These are phyloP conservation scores for Cercospora zeae-maydis DNA, from an alignment of 2,329 filamentous ascomycete species.

Conservation along the genomic window DNA sequence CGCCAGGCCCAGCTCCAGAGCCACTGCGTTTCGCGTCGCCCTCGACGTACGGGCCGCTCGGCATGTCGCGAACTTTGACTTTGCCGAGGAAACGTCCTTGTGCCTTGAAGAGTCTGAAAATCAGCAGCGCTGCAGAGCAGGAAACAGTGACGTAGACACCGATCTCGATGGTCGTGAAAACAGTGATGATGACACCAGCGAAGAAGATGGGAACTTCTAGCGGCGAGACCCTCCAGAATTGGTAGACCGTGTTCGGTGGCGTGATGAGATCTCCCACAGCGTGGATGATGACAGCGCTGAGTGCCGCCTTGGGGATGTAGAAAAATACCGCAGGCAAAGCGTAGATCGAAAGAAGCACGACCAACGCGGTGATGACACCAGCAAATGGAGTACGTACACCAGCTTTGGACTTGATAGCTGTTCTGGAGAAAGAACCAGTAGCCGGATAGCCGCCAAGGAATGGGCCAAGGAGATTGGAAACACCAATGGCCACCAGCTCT, in stretches of 20 bases:
- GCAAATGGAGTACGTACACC: conserved; percentile 89
- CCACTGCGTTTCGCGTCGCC: conserved; percentile 16
- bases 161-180: conserved; percentile 85
- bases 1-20: conserved; percentile 24
- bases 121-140: conserved; percentile 70
- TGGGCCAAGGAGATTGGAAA: conserved; percentile 83
- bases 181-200: conserved; percentile 80
- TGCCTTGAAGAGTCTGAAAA: conserved; percentile 80
- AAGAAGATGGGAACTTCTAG: conserved; percentile 92
- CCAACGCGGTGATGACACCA: conserved; percentile 78
- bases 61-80: conserved; percentile 78
- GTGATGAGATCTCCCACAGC: conserved; percentile 92
- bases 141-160: conserved; percentile 86
- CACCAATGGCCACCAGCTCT: conserved; percentile 89
- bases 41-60: neutral
- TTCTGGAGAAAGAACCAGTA: conserved; percentile 93
- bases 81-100: conserved; percentile 79
- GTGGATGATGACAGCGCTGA: conserved; percentile 90
- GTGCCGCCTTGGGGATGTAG: conserved; percentile 78
- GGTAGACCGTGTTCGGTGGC: conserved; percentile 83
- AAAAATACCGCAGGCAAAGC: conserved; percentile 84
- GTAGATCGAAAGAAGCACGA: conserved; percentile 88
- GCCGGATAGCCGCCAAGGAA: conserved; percentile 90
- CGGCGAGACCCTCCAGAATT: conserved; percentile 92
- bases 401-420: conserved; percentile 95